Base-by-base conservation (phyloP, 345 rosid species). In the Gossypium thurberi region DNA sequence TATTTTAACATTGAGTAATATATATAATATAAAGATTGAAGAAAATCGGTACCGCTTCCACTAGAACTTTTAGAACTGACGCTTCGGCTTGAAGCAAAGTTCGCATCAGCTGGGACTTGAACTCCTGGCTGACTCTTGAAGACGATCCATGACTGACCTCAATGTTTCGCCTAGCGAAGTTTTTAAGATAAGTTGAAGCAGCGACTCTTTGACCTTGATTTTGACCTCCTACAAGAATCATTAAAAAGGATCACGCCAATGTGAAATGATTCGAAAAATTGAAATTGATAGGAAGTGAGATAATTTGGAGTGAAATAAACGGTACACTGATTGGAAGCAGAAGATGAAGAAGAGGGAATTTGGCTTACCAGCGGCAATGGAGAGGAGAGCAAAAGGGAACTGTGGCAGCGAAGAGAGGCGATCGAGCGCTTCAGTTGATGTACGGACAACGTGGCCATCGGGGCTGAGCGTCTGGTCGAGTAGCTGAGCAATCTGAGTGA, bases 181-280 rank as follows among this genome's bases (percentile, higher is more conserved):
- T 92, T 87, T 89, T 92, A 17, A 92, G 81, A 72, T 87, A 92
- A 2, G 93, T 79, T 47, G 96, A 91, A 72, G 98, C 98, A 56
- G 96, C 89, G 75, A 87, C 80, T 82, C 82, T 84, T 64, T 76
- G 94, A 50, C 96, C 91, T 55, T 73, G 81, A 77, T 76, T 84
- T 77, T 81, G 84, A 75, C 87, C 87, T 74, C 89, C 98, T 93
- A 73, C 10, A 26, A 51, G 18, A 61, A 51, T 3, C 55, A 15
- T 44, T 40, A 43, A 25, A 2, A 15, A 74, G 25, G 60, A 23
- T 57, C 21, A 56, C 26, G 23, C 13, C 42, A 25, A 25, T 12
- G 63, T 13, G 40, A 59, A 26, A 26, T 14, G 65, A 20, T n/a
- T 37, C 17, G 17, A 2, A n/a, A 17, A 9, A 50, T 73, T 3